These are phyloP conservation scores for Linum usitatissimum DNA, from an alignment of 345 rosid genomes.

Conservation along the genomic window DNA sequence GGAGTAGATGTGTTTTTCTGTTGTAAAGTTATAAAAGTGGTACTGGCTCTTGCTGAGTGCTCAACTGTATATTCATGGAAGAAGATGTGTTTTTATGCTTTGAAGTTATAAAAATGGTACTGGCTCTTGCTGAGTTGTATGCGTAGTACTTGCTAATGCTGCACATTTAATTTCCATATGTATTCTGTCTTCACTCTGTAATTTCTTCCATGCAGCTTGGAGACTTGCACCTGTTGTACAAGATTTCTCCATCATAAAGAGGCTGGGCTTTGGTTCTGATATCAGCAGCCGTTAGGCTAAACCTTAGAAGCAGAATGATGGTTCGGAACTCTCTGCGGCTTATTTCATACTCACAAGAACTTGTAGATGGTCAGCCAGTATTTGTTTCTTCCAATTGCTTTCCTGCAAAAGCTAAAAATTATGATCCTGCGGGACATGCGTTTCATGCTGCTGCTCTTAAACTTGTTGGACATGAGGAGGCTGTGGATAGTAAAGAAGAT, in stretches of 20 bases:
- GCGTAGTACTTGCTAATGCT: background rate
- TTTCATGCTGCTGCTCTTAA: constrained; percentile 82
- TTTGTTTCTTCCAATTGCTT: constrained; percentile 67
- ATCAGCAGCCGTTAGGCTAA: background rate
- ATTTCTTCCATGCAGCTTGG: background rate
- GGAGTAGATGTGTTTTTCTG: too few species aligned
- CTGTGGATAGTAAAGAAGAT: constrained; percentile 35
- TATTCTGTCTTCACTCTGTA: background rate
- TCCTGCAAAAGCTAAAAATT: constrained; percentile 68
- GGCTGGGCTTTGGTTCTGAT: background rate
- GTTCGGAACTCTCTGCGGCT: constrained; percentile 32
- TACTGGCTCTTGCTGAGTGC: too few species aligned
- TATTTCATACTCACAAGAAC: constrained; percentile 67
- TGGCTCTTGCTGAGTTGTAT: background rate
- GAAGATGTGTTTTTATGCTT: too few species aligned
- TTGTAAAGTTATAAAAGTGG: too few species aligned
- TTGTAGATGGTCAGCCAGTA: constrained; percentile 60
- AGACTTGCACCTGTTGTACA: too few species aligned
- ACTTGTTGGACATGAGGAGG: constrained; percentile 59
- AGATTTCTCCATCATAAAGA: background rate
- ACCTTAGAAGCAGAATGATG: constrained; percentile 16
- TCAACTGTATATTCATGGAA: too few species aligned
- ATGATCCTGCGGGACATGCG: constrained; percentile 91
- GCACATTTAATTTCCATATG: background rate
- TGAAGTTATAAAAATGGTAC: too few species aligned